A percentile compares a stretch with the other conserved stretches of the same genome.
These are phyloP conservation scores for Sporothrix mexicana DNA, from an alignment of 2,329 filamentous ascomycete genomes.

Conservation along the genomic window DNA sequence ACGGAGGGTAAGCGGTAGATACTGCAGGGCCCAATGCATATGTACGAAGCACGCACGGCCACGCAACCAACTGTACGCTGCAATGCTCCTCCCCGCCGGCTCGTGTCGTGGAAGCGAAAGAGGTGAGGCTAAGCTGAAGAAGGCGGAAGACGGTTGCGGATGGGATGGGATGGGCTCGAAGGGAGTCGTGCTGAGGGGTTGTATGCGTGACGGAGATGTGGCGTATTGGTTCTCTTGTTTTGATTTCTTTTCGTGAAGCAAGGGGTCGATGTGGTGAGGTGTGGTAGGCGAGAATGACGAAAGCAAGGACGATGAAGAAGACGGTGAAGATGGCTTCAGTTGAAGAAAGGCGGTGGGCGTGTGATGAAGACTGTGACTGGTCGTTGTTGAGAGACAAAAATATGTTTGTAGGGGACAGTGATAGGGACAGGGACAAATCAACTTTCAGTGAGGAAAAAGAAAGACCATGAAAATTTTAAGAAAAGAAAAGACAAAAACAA, in stretches of 20 bases:
- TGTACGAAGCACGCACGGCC: background rate
- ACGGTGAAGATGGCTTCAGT: background rate
- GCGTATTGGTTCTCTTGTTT: background rate
- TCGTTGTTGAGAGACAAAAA: background rate
- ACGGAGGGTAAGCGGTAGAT: background rate
- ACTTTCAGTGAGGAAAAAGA: background rate
- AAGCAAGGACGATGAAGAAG: background rate
- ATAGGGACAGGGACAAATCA: background rate
- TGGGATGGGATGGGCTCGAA: background rate
- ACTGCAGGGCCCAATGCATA: background rate
- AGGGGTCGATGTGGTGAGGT: background rate
- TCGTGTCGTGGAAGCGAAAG: background rate
- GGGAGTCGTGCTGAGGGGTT: background rate
- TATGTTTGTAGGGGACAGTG: background rate
- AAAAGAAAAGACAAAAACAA: background rate
- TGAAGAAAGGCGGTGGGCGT: background rate
- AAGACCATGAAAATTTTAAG: background rate
- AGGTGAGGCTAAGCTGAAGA: background rate
- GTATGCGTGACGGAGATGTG: background rate
- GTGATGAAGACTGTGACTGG: background rate
- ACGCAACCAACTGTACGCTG: background rate
- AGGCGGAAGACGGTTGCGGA: background rate
- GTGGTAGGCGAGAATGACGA: too few species aligned
- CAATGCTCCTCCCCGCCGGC: background rate
- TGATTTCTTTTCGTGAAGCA: background rate